Evolutionary conservation across 2,329 filamentous ascomycete species (phyloP).

Genomic region (Alternaria brassicae): DNA sequence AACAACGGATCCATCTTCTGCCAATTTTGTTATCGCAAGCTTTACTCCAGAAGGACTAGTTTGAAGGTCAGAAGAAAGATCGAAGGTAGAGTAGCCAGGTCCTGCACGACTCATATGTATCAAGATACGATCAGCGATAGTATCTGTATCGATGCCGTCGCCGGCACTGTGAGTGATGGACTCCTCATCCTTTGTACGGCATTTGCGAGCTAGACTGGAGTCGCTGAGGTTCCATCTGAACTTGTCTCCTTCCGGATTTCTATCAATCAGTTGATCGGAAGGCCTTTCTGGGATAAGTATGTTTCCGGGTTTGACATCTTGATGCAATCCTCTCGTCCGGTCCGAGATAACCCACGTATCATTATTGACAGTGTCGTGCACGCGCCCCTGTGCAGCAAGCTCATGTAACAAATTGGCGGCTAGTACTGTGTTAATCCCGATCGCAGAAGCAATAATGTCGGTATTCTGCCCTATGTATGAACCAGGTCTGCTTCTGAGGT

Average conservation of each 20-base stretch:
- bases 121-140: neutral
- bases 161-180: too few relatives aligned
- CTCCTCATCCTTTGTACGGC: too few relatives aligned
- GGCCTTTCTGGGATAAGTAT: too few relatives aligned
- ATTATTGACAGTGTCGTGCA: conserved; percentile 25
- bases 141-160: neutral
- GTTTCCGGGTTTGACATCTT: neutral
- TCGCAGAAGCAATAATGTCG: conserved; percentile 13
- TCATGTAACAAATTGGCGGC: neutral
- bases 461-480: conserved; percentile 28
- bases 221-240: too few relatives aligned
- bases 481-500: conserved; percentile 20
- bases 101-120: neutral
- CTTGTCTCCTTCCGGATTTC: too few relatives aligned
- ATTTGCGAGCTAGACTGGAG: too few relatives aligned
- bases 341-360: conserved; percentile 29
- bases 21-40: neutral
- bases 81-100: too few relatives aligned
- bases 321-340: too few relatives aligned
- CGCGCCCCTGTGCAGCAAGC: conserved; percentile 7
- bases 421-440: neutral
- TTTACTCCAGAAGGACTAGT: neutral
- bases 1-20: neutral
- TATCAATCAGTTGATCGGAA: too few relatives aligned
- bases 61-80: neutral